These are phyloP conservation scores for Lactarius akahatsu DNA, from an alignment of 768 basidiomycete species.

Conservation along the genomic window DNA sequence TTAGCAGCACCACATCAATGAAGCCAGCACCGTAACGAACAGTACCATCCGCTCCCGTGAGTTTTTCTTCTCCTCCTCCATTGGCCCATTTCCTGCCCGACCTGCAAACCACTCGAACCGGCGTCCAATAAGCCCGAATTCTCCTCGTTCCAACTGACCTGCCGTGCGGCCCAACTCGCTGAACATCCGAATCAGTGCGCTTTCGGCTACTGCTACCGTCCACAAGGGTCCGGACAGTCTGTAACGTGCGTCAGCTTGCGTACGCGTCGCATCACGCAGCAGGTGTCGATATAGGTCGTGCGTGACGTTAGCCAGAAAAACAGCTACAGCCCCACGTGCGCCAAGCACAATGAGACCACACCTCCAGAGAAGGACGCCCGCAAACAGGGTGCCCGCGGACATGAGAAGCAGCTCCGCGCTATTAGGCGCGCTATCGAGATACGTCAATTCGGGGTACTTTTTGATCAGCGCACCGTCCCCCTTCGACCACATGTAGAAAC, in stretches of 20 bases:
- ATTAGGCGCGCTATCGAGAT: constrained; percentile 48
- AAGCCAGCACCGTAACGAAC: constrained; percentile 17
- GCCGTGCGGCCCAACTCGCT: constrained; percentile 50
- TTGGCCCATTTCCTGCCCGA: constrained; percentile 41
- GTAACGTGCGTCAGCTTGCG: constrained; percentile 35
- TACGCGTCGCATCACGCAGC: constrained; percentile 41
- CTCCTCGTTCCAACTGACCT: constrained; percentile 47
- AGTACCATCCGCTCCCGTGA: constrained; percentile 36
- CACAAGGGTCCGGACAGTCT: constrained; percentile 40
- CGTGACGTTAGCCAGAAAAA: constrained; percentile 42
- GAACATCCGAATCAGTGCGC: constrained; percentile 50
- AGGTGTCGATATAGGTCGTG: constrained; percentile 54
- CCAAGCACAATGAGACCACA: constrained; percentile 26
- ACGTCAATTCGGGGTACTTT: constrained; percentile 48
- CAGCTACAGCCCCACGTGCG: constrained; percentile 31
- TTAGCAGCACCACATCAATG: background rate
- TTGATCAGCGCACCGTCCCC: constrained; percentile 54
- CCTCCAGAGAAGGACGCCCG: constrained; percentile 29
- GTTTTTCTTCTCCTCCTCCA: constrained; percentile 46
- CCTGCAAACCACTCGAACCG: constrained; percentile 61
- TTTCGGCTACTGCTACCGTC: constrained; percentile 48
- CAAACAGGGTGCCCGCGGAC: constrained; percentile 25
- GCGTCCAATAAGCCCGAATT: constrained; percentile 39
- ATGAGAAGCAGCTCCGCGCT: constrained; percentile 47
- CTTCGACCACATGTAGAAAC: constrained; percentile 59